phyloP scores from a whole-genome alignment of 495 filamentous ascomycete genomes.

The Neurospora tetraspora region DNA sequence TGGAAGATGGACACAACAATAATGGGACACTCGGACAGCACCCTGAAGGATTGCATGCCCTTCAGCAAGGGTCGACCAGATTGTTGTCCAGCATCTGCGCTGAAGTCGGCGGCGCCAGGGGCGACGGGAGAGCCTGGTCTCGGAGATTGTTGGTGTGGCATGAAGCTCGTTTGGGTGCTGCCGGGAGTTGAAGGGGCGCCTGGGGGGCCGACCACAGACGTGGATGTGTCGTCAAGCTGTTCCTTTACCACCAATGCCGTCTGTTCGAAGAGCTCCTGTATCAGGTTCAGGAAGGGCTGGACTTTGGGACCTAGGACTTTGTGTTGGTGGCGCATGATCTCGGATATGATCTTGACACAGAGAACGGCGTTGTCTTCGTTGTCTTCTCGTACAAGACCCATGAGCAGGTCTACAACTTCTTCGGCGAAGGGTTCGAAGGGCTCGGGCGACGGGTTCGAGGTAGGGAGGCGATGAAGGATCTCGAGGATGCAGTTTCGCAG shows the following conservation, averaged over 20 bases:
- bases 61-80: slow-evolving; percentile 67
- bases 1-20: slow-evolving; percentile 99
- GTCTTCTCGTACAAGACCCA: slow-evolving; percentile 77
- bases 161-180: slow-evolving; percentile 54
- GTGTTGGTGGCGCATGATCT: slow-evolving; percentile 84
- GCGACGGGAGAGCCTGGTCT: slow-evolving; percentile 83
- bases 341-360: slow-evolving; percentile 96
- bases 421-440: slow-evolving; percentile 76
- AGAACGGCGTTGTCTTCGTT: slow-evolving; percentile 98
- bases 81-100: slow-evolving; percentile 69
- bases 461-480: slow-evolving; percentile 85
- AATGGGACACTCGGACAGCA: slow-evolving; percentile 93
- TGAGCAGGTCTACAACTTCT: slow-evolving; percentile 77
- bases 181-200: slow-evolving; percentile 66
- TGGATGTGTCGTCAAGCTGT: slow-evolving; percentile 69
- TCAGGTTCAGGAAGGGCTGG: slow-evolving; percentile 81
- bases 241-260: slow-evolving; percentile 90
- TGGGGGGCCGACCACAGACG: slow-evolving; percentile 37
- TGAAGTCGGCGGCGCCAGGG: slow-evolving; percentile 36
- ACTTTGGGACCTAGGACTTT: slow-evolving; percentile 71
- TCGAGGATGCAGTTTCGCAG: slow-evolving; percentile 86
- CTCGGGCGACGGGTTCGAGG: slow-evolving; percentile 54
- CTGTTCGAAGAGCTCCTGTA: slow-evolving; percentile 88
- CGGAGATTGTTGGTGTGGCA: slow-evolving; percentile 56
- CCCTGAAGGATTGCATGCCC: slow-evolving; percentile 98